These are phyloP conservation scores for Entomophthora muscae DNA, from an alignment of 371 early-diverging fungal genomes.

Conservation along the genomic window DNA sequence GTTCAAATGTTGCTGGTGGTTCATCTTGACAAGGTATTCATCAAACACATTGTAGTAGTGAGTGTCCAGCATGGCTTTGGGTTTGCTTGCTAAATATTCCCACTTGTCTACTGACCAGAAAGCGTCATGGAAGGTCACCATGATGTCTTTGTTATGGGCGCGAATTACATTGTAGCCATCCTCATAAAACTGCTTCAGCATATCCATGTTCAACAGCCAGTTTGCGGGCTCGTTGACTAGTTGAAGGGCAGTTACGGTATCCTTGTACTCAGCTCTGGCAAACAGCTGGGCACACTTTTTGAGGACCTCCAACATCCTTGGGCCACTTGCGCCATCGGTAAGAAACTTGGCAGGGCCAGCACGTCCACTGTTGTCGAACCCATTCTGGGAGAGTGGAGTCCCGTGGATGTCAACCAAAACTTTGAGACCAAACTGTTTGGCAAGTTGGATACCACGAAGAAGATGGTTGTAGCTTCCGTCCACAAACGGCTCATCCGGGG, in stretches of 20 bases:
- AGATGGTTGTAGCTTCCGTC: slow-evolving; percentile 31
- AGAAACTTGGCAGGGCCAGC: not conserved
- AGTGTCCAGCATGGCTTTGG: slow-evolving; percentile 16
- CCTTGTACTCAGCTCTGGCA: slow-evolving; percentile 24
- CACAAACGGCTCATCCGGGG: slow-evolving; percentile 33
- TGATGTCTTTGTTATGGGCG: not conserved
- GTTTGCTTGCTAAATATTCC: not conserved
- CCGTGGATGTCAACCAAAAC: slow-evolving; percentile 60
- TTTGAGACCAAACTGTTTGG: slow-evolving; percentile 40
- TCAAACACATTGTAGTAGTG: slow-evolving; percentile 31
- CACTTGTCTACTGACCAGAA: slow-evolving; percentile 1
- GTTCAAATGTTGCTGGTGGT: slow-evolving; percentile 11
- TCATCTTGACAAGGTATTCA: slow-evolving; percentile 14
- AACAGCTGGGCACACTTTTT: slow-evolving; percentile 20
- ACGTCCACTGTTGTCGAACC: slow-evolving; percentile 25
- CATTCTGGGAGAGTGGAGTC: slow-evolving; percentile 51
- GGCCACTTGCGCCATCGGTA: slow-evolving; percentile 9
- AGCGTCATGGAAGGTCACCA: slow-evolving; percentile 9
- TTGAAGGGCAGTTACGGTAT: slow-evolving; percentile 18
- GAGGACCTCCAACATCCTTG: slow-evolving; percentile 17
- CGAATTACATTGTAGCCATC: slow-evolving; percentile 5
- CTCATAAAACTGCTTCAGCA: slow-evolving; percentile 6
- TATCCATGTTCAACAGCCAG: slow-evolving; percentile 16
- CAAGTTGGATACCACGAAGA: slow-evolving; percentile 38
- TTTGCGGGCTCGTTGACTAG: slow-evolving; percentile 23